Conservation (phyloP, 2,329 filamentous ascomycete genomes). For the Paramyrothecium roridum region DNA sequence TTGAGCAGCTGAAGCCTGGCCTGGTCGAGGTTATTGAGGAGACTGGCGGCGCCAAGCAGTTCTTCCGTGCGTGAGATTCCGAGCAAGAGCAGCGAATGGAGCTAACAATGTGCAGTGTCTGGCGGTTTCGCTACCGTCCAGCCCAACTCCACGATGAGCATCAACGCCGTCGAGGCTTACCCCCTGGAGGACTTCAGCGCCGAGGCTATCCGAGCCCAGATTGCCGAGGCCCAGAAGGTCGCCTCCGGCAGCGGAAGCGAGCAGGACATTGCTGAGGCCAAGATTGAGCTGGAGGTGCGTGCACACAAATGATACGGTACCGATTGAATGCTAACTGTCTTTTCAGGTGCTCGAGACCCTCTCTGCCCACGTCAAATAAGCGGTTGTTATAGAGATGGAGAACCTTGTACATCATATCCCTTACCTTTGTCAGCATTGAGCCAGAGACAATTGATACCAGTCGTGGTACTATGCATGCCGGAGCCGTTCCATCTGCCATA, state of each 20-base stretch:
- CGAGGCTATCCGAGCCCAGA: slow-evolving; percentile 85
- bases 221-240: slow-evolving; percentile 94
- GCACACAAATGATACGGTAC: not conserved
- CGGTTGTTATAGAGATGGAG: slow-evolving; percentile 40
- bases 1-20: slow-evolving; percentile 98
- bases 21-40: slow-evolving; percentile 95
- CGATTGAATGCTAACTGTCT: slow-evolving; percentile 1
- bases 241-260: slow-evolving; percentile 87
- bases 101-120: slow-evolving; percentile 60
- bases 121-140: slow-evolving; percentile 97
- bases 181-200: slow-evolving; percentile 93
- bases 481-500: slow-evolving; percentile 6
- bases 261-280: slow-evolving; percentile 96
- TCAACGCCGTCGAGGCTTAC: slow-evolving; percentile 97
- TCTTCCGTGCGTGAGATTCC: slow-evolving; percentile 78
- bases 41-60: slow-evolving; percentile 85
- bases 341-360: slow-evolving; percentile 76
- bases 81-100: slow-evolving; percentile 3
- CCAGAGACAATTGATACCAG: slow-evolving; percentile 32
- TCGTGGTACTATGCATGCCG: slow-evolving; percentile 20
- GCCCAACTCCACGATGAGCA: slow-evolving; percentile 90
- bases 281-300: slow-evolving; percentile 93
- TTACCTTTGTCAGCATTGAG: slow-evolving; percentile 29
- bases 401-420: slow-evolving; percentile 40
- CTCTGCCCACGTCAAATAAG: slow-evolving; percentile 77